phyloP scores from a whole-genome alignment of 176 grass and related monocot genomes.

The Avena sativa region DNA sequence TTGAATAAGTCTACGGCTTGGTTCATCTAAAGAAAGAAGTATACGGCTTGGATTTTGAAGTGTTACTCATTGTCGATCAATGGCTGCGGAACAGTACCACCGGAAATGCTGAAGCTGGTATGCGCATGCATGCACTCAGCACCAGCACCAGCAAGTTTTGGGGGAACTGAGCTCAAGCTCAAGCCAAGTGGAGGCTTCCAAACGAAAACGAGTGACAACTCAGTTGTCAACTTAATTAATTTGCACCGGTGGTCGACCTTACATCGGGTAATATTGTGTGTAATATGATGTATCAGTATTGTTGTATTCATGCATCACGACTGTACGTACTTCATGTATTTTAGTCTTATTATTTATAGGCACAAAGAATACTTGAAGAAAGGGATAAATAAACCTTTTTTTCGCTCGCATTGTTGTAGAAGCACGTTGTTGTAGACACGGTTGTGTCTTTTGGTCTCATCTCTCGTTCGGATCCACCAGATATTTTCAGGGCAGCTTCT shows the following conservation, averaged over 20 bases:
- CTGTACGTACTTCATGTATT: too few species aligned
- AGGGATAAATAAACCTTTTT: too few species aligned
- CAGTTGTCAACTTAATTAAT: not conserved
- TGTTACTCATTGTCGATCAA: not conserved
- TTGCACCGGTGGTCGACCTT: not conserved
- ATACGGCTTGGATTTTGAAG: not conserved
- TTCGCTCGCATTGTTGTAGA: too few species aligned
- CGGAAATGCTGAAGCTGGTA: not conserved
- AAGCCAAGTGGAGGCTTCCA: not conserved
- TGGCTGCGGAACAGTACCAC: too few species aligned
- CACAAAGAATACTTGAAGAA: too few species aligned
- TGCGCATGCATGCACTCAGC: too few species aligned
- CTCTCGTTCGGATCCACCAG: too few species aligned
- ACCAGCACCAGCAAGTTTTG: not conserved
- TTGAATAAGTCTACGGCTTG: not conserved
- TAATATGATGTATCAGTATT: not conserved
- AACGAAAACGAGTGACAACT: not conserved
- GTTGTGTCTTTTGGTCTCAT: too few species aligned
- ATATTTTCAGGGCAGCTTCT: too few species aligned
- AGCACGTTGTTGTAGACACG: too few species aligned
- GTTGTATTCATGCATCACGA: not conserved
- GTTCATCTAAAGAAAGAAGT: too few species aligned
- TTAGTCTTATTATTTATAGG: too few species aligned
- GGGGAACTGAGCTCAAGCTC: not conserved
- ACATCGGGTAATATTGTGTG: not conserved